Evolutionary conservation across 208 protist species (phyloP).

Genomic region (Acanthamoeba healyi): DNA sequence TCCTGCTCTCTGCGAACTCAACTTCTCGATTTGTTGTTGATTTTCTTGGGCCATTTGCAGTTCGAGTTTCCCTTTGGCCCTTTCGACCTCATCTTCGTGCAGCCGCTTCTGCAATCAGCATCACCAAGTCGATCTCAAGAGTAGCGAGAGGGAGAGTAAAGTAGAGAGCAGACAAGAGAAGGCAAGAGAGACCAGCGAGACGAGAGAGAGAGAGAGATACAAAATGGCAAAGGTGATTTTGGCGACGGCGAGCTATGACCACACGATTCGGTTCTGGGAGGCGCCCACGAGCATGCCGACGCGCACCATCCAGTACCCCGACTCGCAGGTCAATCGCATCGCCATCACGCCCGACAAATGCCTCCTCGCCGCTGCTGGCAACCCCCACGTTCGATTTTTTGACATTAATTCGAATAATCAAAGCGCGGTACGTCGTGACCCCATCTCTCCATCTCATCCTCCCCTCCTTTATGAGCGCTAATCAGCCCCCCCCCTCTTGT

Average conservation of each 20-base stretch:
- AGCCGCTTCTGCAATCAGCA: too few relatives aligned
- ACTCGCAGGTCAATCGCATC: constrained; percentile 93
- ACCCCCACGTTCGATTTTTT: constrained; percentile 90
- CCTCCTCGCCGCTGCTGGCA: constrained; percentile 90
- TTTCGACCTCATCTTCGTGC: too few relatives aligned
- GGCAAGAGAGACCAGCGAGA: too few relatives aligned
- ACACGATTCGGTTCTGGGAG: constrained; percentile 94
- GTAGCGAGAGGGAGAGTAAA: too few relatives aligned
- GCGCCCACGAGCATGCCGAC: constrained; percentile 89
- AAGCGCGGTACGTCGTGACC: constrained; percentile 78
- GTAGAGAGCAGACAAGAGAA: too few relatives aligned
- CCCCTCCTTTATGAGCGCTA: not conserved
- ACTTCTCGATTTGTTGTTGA: not conserved
- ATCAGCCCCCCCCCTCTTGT: not conserved
- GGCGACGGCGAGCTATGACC: constrained; percentile 92
- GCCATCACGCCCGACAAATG: constrained; percentile 91
- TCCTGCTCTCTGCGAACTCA: too few relatives aligned
- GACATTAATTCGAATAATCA: constrained; percentile 86
- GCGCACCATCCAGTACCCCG: constrained; percentile 89
- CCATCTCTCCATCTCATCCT: not conserved
- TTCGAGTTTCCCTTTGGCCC: not conserved
- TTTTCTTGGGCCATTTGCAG: not conserved
- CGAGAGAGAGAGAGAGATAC: too few relatives aligned
- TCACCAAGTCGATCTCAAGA: too few relatives aligned
- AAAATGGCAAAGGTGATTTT: constrained; percentile 77